Base-by-base conservation (phyloP, 768 basidiomycete genomes). In the Kwoniella europaea region DNA sequence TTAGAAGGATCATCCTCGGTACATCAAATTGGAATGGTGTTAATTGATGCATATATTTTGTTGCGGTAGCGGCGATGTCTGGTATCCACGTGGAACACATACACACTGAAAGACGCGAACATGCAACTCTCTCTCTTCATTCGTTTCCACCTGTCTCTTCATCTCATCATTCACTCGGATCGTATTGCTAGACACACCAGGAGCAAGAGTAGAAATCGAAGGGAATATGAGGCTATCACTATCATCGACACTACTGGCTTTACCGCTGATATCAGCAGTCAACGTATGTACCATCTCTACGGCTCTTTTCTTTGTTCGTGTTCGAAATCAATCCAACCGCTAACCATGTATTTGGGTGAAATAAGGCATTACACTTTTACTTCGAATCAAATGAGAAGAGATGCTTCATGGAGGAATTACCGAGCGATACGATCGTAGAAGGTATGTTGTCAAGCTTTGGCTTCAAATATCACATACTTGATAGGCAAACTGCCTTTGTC, bases 351-450 rank as follows among this genome's bases (percentile, higher is more conserved):
- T 41, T 16, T 46, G 41, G 6, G 35, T 35, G 35, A 35, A 9
- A 35, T 35, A 60, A 82, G 72, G 93, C 92, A 35, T 90, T 99
- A 29, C 97, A 99, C 82, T 97, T 98, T 84, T 99, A 99, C 82
- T 89, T 99, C 68, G 94, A 97, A 82, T 90, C 94, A 18, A 91
- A 92, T 80, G 93, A 97, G 84, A 90, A 91, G 79, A 88, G 92
- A 59, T 99, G 97, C 83, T 98, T 98, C 85, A 88, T 98, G 69
- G 97, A 98, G 81, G 97, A 99, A 83, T 86, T 98, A 20, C 96
- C 97, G 13, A 89, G 90, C 2, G 91, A 96, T 84, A 98, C 94
- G n/a, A 90, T 94, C 35, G 92, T 96, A 46, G 92, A 97, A 86
- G 93, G 95, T 92, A 77, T 71, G 86, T 55, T 4, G 35, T 10